Base-by-base conservation (phyloP, 164 flowering plant species). In the Cinnamomum chago region DNA sequence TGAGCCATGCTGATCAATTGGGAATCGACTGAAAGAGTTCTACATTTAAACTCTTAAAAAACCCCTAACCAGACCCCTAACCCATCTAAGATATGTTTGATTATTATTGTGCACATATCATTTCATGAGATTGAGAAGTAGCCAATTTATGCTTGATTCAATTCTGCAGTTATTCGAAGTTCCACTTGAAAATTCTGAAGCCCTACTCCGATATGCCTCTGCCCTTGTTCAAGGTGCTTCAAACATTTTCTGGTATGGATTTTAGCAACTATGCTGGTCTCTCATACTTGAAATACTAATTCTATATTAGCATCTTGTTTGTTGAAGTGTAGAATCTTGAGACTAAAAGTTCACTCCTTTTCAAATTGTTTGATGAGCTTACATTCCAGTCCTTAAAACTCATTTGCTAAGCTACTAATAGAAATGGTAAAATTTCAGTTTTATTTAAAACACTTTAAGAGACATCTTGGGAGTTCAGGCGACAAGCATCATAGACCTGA, bases 181-280 rank as follows among this genome's bases (percentile, higher is more conserved):
- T 82, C 88, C 90, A 79, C 81, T 88, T 75, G 93, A 92, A 62
- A 87, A 83, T 82, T 66, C 92, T 68, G 99, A 91, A 65, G 88
- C 86, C 47, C 91, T 83, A 60, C 87, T 92, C n/a, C 95, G 98
- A 23, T 92, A 89, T 77, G 92, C 99, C 50, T 94, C 93, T 70
- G 99, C 99, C 51, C 95, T 96, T 81, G 97, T 92, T 76, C 91
- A 96, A 86, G 99, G 99, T 78, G 94, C 98, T 75, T 84, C 93
- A 78, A 91, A 91, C 85, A 90, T 92, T 73, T 96, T 96, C 92
- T 96, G 99, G 99, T 96, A 94, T 24, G 92, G 20, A 67, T 47
- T 64, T 64, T 64, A 64, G 60, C 60, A 55, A 55, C 67, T 67
- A 25, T 65, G 70, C 47, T 27, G 40, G 4, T 67, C 15, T 33